Percentiles rank a stretch among this genome's conserved stretches.
Evolutionary conservation across 169 alveolate species (phyloP).

Genomic region (Hepatocystis sp.): DNA sequence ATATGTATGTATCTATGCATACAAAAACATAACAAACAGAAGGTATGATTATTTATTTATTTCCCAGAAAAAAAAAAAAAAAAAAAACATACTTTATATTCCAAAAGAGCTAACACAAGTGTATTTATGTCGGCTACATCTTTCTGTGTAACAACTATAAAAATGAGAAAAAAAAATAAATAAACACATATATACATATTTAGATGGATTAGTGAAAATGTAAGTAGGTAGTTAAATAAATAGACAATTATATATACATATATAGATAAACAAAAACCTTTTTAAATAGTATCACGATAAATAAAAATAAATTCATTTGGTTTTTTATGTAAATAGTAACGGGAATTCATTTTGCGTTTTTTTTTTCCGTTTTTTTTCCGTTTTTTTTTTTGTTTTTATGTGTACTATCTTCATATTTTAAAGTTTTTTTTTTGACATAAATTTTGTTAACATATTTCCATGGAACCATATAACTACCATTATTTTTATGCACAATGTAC

Average conservation of each 20-base stretch:
- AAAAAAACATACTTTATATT: slow-evolving; percentile 17
- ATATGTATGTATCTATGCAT: neutral
- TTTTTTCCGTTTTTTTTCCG: neutral
- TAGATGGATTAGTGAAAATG: neutral
- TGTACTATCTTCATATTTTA: slow-evolving; percentile 69
- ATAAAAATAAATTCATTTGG: slow-evolving; percentile 5
- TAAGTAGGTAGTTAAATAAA: neutral
- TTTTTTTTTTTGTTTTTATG: neutral
- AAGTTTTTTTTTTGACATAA: slow-evolving; percentile 6
- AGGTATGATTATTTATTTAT: neutral
- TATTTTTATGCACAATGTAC: slow-evolving; percentile 13
- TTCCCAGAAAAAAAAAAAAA: neutral
- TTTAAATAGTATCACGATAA: too few species aligned
- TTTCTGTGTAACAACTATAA: slow-evolving; percentile 61
- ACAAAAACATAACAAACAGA: neutral
- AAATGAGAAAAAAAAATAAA: neutral
- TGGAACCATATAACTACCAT: neutral
- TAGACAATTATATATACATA: neutral
- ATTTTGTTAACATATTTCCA: neutral
- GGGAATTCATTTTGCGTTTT: too few species aligned
- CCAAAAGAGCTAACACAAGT: slow-evolving; percentile 56
- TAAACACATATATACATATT: neutral
- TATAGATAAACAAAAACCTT: too few species aligned
- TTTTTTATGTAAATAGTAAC: too few species aligned
- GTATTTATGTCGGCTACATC: slow-evolving; percentile 48